Percentiles rank a stretch among this genome's conserved stretches.
Conservation (phyloP, 2,329 filamentous ascomycete genomes). For the Phialophora tarda region DNA sequence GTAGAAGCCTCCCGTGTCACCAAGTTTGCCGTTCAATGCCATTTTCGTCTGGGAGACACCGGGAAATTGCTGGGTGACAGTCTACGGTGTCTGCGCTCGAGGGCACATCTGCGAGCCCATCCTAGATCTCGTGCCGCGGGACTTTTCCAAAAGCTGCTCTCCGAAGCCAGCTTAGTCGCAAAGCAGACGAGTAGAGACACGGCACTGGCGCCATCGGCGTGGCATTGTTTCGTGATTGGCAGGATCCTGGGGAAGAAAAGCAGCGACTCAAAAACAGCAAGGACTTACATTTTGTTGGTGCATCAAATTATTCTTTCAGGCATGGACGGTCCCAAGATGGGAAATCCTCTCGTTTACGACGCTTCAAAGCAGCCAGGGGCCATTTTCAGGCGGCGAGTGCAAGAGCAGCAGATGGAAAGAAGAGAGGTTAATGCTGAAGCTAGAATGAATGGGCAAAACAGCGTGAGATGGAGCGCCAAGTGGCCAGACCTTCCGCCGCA, state of each 20-base stretch:
- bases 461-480: neutral
- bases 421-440: neutral
- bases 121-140: neutral
- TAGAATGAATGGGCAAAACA: neutral
- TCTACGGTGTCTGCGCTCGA: neutral
- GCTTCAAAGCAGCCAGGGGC: neutral
- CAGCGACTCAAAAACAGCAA: conserved; percentile 15
- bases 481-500: neutral
- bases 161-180: too few species aligned
- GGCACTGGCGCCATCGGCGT: neutral
- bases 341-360: conserved; percentile 9
- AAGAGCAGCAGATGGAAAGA: neutral
- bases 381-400: neutral
- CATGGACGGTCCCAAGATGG: neutral
- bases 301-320: conserved; percentile 1
- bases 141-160: neutral
- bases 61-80: too few species aligned
- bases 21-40: neutral
- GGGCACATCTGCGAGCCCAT: neutral
- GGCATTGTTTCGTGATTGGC: neutral
- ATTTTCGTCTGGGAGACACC: too few species aligned
- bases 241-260: neutral
- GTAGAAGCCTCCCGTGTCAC: neutral
- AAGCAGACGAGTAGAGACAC: neutral
- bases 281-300: neutral